A percentile compares a stretch with the other conserved stretches of the same genome.
These are phyloP conservation scores for Nadsonia fulvescens DNA, from an alignment of 805 yeast species.

Conservation along the genomic window DNA sequence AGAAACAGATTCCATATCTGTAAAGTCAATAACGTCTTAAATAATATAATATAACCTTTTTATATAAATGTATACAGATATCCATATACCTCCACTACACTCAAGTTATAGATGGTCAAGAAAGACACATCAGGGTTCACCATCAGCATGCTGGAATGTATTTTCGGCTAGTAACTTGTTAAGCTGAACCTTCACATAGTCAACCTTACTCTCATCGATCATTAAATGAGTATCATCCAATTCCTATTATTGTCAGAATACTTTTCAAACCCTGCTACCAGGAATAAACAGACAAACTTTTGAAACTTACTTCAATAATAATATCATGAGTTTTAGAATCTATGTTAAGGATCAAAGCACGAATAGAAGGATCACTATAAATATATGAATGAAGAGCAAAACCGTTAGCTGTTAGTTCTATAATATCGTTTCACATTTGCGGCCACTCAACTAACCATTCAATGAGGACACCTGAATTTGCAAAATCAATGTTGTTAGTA, in stretches of 20 bases:
- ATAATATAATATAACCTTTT: too few species aligned
- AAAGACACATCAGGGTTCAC: conserved; percentile 12
- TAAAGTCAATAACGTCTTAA: too few species aligned
- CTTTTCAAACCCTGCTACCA: too few species aligned
- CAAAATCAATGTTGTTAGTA: conserved; percentile 6
- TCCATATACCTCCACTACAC: too few species aligned
- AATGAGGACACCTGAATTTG: conserved; percentile 18
- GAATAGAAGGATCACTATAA: conserved; percentile 76
- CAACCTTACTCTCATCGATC: conserved; percentile 61
- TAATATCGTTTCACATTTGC: too few species aligned
- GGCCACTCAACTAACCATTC: conserved; percentile 20
- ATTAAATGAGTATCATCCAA: conserved; percentile 82
- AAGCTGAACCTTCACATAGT: conserved; percentile 58
- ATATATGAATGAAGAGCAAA: too few species aligned
- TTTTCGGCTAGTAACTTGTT: conserved; percentile 63
- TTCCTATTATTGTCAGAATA: conserved; percentile 29
- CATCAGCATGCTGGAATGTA: conserved; percentile 72
- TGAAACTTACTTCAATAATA: conserved; percentile 28
- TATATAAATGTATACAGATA: too few species aligned
- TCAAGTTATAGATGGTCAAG: not conserved
- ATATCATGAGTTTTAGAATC: conserved; percentile 66
- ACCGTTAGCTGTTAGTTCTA: too few species aligned
- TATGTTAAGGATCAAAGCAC: conserved; percentile 67
- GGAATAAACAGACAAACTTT: not conserved
- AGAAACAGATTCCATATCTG: too few species aligned